phyloP scores from a whole-genome alignment of 768 basidiomycete genomes.

The Pilatotrama ljubarskyi region DNA sequence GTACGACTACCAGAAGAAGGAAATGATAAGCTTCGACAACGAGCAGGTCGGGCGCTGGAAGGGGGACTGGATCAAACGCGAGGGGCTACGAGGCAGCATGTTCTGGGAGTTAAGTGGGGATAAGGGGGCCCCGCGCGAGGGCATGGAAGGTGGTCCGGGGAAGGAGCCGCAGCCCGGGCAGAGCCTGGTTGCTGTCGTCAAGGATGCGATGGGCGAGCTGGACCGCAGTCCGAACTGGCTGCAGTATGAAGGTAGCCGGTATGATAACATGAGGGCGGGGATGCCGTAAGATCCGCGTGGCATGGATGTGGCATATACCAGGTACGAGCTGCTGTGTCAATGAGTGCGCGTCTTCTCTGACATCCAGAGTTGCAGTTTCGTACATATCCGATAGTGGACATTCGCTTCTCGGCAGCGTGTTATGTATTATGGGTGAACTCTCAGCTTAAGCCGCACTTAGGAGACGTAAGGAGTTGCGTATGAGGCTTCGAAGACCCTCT shows the following conservation, averaged over 20 bases:
- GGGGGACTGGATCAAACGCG: conserved; percentile 75
- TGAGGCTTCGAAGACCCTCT: background rate
- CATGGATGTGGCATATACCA: background rate
- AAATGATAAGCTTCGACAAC: conserved; percentile 84
- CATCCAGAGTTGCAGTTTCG: background rate
- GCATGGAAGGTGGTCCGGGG: conserved; percentile 72
- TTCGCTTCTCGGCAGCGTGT: background rate
- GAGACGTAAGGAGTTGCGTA: background rate
- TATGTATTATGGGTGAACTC: background rate
- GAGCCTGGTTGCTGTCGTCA: conserved; percentile 75
- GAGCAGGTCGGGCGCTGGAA: conserved; percentile 71
- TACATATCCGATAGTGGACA: conserved; percentile 6
- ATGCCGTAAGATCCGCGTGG: conserved; percentile 41
- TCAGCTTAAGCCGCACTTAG: background rate
- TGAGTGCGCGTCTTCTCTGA: conserved; percentile 1
- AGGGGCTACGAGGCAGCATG: conserved; percentile 90
- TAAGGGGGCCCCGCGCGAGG: conserved; percentile 63
- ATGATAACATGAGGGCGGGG: conserved; percentile 75
- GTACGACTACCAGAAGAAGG: conserved; percentile 70
- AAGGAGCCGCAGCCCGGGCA: conserved; percentile 71
- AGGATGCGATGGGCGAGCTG: conserved; percentile 73
- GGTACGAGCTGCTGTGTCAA: background rate
- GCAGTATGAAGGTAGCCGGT: conserved; percentile 70
- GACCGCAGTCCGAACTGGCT: conserved; percentile 82
- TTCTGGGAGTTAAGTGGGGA: conserved; percentile 93